These are phyloP conservation scores for Euphorbia tirucalli DNA, from an alignment of 345 rosid genomes.

Conservation along the genomic window DNA sequence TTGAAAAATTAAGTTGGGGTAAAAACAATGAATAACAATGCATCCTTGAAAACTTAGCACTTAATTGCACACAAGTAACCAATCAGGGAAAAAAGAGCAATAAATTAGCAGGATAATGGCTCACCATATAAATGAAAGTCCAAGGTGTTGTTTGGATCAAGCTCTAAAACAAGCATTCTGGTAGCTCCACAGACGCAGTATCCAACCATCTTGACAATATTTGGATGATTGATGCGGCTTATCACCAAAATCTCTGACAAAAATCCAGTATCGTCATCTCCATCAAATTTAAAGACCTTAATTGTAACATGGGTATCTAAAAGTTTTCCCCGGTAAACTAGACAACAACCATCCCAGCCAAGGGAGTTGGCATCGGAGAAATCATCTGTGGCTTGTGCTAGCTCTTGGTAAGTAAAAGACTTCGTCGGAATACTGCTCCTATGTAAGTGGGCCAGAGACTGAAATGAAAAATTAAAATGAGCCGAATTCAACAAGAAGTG, in stretches of 20 bases:
- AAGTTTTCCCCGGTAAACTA: constrained; percentile 20
- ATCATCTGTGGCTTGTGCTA: constrained; percentile 15
- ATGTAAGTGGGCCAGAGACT: too few relatives aligned
- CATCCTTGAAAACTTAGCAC: too few relatives aligned
- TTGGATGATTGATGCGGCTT: constrained; percentile 9
- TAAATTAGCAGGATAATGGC: neutral
- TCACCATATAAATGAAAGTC: constrained; percentile 25
- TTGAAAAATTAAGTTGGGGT: too few relatives aligned
- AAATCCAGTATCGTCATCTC: constrained; percentile 20
- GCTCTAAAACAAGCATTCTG: constrained; percentile 23
- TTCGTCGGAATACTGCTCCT: neutral
- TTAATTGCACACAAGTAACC: too few relatives aligned
- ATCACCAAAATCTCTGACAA: constrained; percentile 24
- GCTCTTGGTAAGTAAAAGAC: constrained; percentile 12
- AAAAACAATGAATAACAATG: too few relatives aligned
- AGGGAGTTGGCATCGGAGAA: constrained; percentile 15
- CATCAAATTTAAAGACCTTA: constrained; percentile 22
- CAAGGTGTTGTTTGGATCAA: constrained; percentile 17
- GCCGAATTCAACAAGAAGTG: too few relatives aligned
- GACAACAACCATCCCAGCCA: constrained; percentile 24
- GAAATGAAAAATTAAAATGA: too few relatives aligned
- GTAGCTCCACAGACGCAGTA: constrained; percentile 13
- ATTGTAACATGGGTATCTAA: constrained; percentile 15
- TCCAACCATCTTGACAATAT: constrained; percentile 10
- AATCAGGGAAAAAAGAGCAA: too few relatives aligned